Base-by-base conservation (phyloP, 169 alveolate species). In the Perkinsus chesapeaki region DNA sequence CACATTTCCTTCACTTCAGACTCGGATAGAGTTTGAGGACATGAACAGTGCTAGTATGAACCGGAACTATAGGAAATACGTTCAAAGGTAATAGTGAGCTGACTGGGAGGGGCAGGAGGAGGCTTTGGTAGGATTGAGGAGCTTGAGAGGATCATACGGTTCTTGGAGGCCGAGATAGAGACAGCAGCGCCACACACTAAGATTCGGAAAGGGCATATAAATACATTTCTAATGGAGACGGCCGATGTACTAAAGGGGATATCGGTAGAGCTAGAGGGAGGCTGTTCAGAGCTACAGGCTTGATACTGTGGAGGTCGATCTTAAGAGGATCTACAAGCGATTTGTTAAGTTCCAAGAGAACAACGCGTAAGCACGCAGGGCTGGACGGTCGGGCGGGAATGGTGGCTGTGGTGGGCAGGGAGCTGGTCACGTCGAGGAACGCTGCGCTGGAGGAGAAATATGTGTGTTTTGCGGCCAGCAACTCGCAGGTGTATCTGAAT, bases 61-160 rank as follows among this genome's bases (percentile, higher is more conserved):
- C 27, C 12, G 99, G 39, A 99, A 97, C 73, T 98, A 98, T 93
- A 97, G 97, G 95, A 96, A 96, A 92, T 98, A 98, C 92, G 96
- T 98, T n/a, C 99, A 98, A 92, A 96, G 99, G 82, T 60, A 23
- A 16, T 60, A 60, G 36, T 23, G 27, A 34, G 37, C 12, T 60
- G 37, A 60, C 72, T 47, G 31, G 37, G 82, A 60, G 36, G 12
- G 37, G 82, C 5, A 16, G 16, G 60, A 43, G 60, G 60, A 43
- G 60, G 60, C 16, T 43, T 9, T 60, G 82, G 12, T 34, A 60
- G 82, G 39, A 97, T 98, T 16, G 98, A 97, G 90, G 98, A 98
- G 92, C 97, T 98, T 99, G 99, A 98, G 94, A 95, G 98, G 48
- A 96, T 96, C 92, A 94, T 97, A 34, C 96, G 98, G 23, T 97